A percentile compares a stretch with the other conserved stretches of the same genome.
Evolutionary conservation across 2,329 filamentous ascomycete species (phyloP).

Genomic region (Claviceps monticola): DNA sequence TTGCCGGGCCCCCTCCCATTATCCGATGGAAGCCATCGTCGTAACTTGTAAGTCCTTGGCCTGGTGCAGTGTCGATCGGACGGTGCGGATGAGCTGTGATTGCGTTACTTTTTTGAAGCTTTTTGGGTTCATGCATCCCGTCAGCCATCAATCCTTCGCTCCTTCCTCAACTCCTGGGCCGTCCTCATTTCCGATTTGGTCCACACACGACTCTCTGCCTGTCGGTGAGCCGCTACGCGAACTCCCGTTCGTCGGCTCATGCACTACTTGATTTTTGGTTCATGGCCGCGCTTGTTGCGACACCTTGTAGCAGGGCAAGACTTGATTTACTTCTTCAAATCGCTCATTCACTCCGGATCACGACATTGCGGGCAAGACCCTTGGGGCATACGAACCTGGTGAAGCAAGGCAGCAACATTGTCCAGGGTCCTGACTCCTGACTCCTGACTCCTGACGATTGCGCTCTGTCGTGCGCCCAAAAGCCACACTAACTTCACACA

Average conservation of each 20-base stretch:
- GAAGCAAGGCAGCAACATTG: not conserved
- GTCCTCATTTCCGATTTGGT: not conserved
- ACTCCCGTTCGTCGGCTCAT: not conserved
- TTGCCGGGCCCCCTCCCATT: too few relatives aligned
- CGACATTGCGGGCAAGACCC: not conserved
- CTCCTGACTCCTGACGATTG: not conserved
- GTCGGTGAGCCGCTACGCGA: not conserved
- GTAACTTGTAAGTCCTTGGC: too few relatives aligned
- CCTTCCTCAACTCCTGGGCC: not conserved
- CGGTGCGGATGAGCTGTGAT: too few relatives aligned
- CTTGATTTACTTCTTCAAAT: not conserved
- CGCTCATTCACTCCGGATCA: not conserved
- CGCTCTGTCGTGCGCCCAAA: not conserved
- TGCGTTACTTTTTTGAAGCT: too few relatives aligned
- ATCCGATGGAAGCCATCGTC: too few relatives aligned
- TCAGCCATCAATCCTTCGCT: constrained; percentile 1
- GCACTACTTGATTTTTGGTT: not conserved
- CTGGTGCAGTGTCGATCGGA: too few relatives aligned
- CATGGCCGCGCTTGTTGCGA: not conserved
- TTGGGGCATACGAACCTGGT: not conserved
- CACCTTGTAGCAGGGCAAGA: not conserved
- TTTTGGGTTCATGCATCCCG: not conserved
- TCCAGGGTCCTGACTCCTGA: not conserved
- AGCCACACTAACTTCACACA: not conserved
- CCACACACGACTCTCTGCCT: not conserved